Evolutionary conservation across 192 early-diverging fungal genomes (phyloP), one percentile per base, ranked within the genome.

Genomic region (Coemansia sp.): DNA sequence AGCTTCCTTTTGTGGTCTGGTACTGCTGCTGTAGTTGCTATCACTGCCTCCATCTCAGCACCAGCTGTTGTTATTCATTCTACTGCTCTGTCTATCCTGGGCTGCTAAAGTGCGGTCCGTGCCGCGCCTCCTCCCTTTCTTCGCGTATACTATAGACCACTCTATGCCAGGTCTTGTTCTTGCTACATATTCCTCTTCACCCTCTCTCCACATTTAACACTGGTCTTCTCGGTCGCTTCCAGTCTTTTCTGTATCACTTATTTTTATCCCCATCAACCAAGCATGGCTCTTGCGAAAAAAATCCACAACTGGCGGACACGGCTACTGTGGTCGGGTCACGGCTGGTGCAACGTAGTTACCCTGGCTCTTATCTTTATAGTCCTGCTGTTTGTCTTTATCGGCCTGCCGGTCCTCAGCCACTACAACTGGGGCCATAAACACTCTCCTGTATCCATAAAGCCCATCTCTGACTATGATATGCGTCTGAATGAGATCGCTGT

Each of bases 271-370:
- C 6, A 61, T 21, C 11, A 14, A 29, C 9, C 54, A 57, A 24
- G 54, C 19, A 71, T 74, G 72, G 23, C 62, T 20, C 57, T 80
- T 17, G 68, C 68, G 30, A 80, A 80, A 68, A 70, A 63, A 20
- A 68, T 71, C 53, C 57, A 61, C 52, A 74, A 24, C 64, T 81
- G 79, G 79, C 63, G 67, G 36, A 67, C 69, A 7, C 66, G 74
- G 33, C 57, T 80, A 54, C 42, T 76, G 61, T 84, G 82, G 82
- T 76, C 76, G 6, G 68, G 76, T 54, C 71, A 79, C 61, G 82
- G 82, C 46, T 84, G 82, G 82, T 84, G 82, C 60, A 84, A 84
- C 51, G 71, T 84, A 4, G 64, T 80, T 22, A 75, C 77, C 25
- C 63, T 84, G 46, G 61, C 54, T 31, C 59, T 84, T 24, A 79